Percentiles rank a stretch among this genome's conserved stretches.
phyloP scores from a whole-genome alignment of 306 rosid genomes.

The Phaseolus lunatus region DNA sequence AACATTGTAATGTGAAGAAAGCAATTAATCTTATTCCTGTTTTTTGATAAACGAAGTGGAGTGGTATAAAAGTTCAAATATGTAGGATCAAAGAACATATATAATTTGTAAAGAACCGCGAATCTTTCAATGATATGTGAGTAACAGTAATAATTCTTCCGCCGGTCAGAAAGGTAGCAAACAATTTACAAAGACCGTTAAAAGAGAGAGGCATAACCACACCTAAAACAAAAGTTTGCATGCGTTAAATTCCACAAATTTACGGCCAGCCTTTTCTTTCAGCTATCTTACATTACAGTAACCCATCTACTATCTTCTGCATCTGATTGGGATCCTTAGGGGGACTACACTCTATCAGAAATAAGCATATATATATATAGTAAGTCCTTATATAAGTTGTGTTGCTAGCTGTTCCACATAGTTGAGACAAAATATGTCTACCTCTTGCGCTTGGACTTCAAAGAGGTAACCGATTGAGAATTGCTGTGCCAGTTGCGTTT shows the following conservation, averaged over 20 bases:
- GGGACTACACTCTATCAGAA: constrained; percentile 34
- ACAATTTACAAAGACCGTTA: constrained; percentile 48
- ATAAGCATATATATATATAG: constrained; percentile 34
- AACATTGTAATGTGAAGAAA: background rate
- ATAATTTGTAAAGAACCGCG: background rate
- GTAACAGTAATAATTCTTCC: constrained; percentile 9
- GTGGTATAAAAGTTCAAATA: background rate
- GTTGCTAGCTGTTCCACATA: constrained; percentile 29
- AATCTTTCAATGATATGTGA: constrained; percentile 42
- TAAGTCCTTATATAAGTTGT: constrained; percentile 39
- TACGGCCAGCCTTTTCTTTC: constrained; percentile 20
- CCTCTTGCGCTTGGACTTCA: constrained; percentile 98
- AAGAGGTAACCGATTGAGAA: constrained; percentile 90
- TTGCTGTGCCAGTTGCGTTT: constrained; percentile 98
- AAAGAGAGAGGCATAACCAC: constrained; percentile 31
- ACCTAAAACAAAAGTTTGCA: constrained; percentile 29
- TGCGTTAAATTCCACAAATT: constrained; percentile 43
- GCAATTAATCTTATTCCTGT: background rate
- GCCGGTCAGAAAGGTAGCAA: constrained; percentile 47
- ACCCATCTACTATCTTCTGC: constrained; percentile 32
- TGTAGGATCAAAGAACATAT: background rate
- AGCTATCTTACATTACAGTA: constrained; percentile 39
- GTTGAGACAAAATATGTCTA: constrained; percentile 45
- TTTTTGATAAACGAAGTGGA: background rate
- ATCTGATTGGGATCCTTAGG: constrained; percentile 27